phyloP scores from a whole-genome alignment of 2,329 filamentous ascomycete species.

The Fusarium virguliforme region DNA sequence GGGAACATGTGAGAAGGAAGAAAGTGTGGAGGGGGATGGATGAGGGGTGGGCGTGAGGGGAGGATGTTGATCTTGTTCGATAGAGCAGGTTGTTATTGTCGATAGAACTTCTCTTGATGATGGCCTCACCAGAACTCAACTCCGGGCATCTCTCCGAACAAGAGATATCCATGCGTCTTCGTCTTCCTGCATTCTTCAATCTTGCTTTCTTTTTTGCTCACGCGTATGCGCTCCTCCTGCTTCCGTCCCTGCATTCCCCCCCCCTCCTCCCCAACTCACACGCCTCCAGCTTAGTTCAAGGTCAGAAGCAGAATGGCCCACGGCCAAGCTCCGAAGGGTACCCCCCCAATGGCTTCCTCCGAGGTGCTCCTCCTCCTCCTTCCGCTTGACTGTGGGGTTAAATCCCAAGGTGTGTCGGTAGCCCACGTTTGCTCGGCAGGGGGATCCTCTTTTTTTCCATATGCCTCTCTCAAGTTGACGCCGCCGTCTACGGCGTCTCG shows the following conservation, averaged over 20 bases:
- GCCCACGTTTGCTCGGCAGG: neutral
- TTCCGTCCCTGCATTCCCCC: conserved; percentile 12
- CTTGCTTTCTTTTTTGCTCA: neutral
- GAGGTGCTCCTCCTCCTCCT: conserved; percentile 29
- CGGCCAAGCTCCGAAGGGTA: conserved; percentile 19
- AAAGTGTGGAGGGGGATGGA: neutral
- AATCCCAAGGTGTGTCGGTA: conserved; percentile 39
- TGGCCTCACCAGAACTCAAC: too few species aligned
- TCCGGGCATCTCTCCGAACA: neutral
- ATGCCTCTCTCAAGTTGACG: conserved; percentile 1
- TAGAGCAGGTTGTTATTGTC: too few species aligned
- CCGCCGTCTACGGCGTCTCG: conserved; percentile 8
- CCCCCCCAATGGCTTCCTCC: conserved; percentile 30
- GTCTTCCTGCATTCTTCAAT: neutral
- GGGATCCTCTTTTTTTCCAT: conserved; percentile 6
- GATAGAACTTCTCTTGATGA: too few species aligned
- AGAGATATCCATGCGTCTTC: neutral
- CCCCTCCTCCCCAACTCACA: neutral
- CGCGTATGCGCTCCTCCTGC: neutral
- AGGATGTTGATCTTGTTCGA: neutral
- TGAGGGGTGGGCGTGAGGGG: conserved; percentile 31
- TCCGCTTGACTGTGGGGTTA: conserved; percentile 44
- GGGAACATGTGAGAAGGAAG: conserved; percentile 10
- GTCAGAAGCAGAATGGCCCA: neutral
- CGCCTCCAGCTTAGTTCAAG: neutral